phyloP scores from a whole-genome alignment of 768 basidiomycete genomes.

The Tephrocybe rancida region DNA sequence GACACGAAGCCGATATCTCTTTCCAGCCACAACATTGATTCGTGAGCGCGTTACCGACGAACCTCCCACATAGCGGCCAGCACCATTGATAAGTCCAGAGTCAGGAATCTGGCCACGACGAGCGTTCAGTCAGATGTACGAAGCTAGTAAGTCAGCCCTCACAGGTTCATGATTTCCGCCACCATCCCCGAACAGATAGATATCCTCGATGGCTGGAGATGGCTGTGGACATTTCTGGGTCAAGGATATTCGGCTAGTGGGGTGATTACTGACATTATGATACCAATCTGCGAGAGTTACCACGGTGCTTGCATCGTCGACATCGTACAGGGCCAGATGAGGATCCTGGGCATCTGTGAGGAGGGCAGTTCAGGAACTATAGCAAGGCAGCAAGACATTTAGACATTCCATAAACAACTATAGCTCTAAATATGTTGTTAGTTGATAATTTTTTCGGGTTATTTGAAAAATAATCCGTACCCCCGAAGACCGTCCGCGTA shows the following conservation, averaged over 20 bases:
- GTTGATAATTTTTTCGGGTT: too few relatives aligned
- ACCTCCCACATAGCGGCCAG: constrained; percentile 34
- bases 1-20: constrained; percentile 40
- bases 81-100: constrained; percentile 38
- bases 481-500: constrained; percentile 46
- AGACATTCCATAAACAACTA: background rate
- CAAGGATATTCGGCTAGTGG: constrained; percentile 15
- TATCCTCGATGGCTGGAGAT: constrained; percentile 25
- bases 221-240: constrained; percentile 4
- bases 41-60: constrained; percentile 33
- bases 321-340: constrained; percentile 25
- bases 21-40: constrained; percentile 34
- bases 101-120: constrained; percentile 13
- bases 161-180: constrained; percentile 16
- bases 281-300: constrained; percentile 42
- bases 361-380: background rate
- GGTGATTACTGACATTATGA: constrained; percentile 26
- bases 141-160: constrained; percentile 10
- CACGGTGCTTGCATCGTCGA: constrained; percentile 31
- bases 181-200: constrained; percentile 8
- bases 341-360: constrained; percentile 31
- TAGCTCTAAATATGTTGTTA: background rate
- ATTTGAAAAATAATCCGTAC: constrained; percentile 14
- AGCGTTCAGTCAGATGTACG: too few relatives aligned
- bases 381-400: background rate